Evolutionary conservation across 768 basidiomycete genomes (phyloP).

Genomic region (Leccinum subgranulosum): DNA sequence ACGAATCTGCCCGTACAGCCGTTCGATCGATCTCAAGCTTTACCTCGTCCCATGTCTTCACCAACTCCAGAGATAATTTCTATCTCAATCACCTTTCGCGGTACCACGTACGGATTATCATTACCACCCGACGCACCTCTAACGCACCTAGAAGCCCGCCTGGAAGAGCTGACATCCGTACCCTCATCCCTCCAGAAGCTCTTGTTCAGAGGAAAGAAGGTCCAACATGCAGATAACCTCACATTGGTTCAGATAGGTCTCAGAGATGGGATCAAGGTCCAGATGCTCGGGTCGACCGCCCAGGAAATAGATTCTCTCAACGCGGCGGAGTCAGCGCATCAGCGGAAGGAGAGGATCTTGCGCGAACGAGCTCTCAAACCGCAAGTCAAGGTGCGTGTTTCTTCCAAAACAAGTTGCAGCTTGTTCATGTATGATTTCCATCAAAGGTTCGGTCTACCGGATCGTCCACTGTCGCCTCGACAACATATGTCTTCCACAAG

Average conservation of each 20-base stretch:
- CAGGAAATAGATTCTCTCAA: slow-evolving; percentile 55
- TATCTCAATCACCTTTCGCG: slow-evolving; percentile 44
- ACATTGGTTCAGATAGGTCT: slow-evolving; percentile 49
- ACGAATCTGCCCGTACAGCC: too few relatives aligned
- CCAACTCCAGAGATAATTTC: slow-evolving; percentile 8
- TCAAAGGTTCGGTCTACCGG: slow-evolving; percentile 60
- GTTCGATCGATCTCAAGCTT: too few relatives aligned
- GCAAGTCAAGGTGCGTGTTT: slow-evolving; percentile 49
- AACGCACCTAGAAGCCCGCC: slow-evolving; percentile 42
- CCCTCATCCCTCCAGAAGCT: slow-evolving; percentile 68
- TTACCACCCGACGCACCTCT: slow-evolving; percentile 51
- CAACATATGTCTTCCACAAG: slow-evolving; percentile 61
- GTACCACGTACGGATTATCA: slow-evolving; percentile 44
- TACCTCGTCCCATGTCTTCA: slow-evolving; percentile 8
- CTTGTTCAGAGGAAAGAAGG: slow-evolving; percentile 65
- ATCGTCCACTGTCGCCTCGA: slow-evolving; percentile 34
- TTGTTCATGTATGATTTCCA: background rate
- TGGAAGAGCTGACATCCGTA: slow-evolving; percentile 66
- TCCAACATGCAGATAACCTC: slow-evolving; percentile 29
- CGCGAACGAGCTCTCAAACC: slow-evolving; percentile 55
- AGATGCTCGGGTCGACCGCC: slow-evolving; percentile 65
- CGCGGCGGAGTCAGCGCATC: slow-evolving; percentile 54
- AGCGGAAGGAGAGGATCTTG: slow-evolving; percentile 55
- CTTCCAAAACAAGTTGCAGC: too few relatives aligned
- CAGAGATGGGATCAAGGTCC: slow-evolving; percentile 62